phyloP scores from a whole-genome alignment of 2,329 filamentous ascomycete genomes.

The Cladophialophora carrionii region DNA sequence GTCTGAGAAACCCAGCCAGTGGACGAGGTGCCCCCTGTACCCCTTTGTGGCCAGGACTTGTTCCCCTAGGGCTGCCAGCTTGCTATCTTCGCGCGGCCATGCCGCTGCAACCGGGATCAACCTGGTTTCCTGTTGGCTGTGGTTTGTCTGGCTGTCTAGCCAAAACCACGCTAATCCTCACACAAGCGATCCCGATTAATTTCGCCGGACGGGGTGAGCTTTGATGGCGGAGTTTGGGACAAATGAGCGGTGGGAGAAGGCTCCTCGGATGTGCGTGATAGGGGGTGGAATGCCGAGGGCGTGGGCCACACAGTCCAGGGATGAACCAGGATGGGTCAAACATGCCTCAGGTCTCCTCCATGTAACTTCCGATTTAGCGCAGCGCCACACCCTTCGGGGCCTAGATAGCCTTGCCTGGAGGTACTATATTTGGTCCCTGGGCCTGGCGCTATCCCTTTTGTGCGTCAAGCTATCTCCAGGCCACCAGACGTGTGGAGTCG shows the following conservation, averaged over 20 bases:
- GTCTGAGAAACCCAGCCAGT: neutral
- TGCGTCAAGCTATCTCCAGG: slow-evolving; percentile 15
- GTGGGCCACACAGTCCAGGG: slow-evolving; percentile 15
- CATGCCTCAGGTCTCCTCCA: slow-evolving; percentile 25
- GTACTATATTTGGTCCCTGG: slow-evolving; percentile 32
- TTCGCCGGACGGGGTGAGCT: slow-evolving; percentile 21
- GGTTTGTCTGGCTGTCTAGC: slow-evolving; percentile 23
- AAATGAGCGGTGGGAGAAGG: slow-evolving; percentile 26
- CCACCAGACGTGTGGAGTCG: slow-evolving; percentile 18
- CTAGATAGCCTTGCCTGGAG: slow-evolving; percentile 15
- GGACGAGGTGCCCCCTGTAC: no score
- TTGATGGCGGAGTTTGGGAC: slow-evolving; percentile 32
- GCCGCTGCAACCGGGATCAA: neutral
- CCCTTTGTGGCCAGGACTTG: neutral
- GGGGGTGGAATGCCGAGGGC: slow-evolving; percentile 16
- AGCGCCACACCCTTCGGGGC: slow-evolving; percentile 20
- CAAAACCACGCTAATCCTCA: slow-evolving; percentile 16
- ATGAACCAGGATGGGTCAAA: slow-evolving; percentile 26
- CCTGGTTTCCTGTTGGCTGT: slow-evolving; percentile 4
- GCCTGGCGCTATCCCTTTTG: slow-evolving; percentile 25
- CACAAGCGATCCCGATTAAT: slow-evolving; percentile 22
- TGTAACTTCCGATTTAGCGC: slow-evolving; percentile 31
- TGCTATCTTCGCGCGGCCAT: slow-evolving; percentile 3
- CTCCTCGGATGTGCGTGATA: slow-evolving; percentile 18
- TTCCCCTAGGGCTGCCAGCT: slow-evolving; percentile 9